A percentile compares a stretch with the other conserved stretches of the same genome.
These are phyloP conservation scores for Luffa aegyptiaca DNA, from an alignment of 306 rosid genomes.

Conservation along the genomic window DNA sequence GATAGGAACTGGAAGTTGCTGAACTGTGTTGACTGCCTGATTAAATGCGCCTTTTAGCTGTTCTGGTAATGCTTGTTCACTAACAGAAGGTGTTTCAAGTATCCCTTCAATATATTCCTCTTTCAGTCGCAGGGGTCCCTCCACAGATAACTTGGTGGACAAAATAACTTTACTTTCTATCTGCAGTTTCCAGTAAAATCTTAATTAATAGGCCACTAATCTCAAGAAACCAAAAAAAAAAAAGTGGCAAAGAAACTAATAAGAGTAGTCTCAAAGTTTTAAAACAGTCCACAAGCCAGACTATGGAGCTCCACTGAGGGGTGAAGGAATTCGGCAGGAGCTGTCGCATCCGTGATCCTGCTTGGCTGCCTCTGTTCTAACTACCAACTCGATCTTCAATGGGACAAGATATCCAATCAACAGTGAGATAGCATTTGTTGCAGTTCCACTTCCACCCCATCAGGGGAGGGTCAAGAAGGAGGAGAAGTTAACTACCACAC, in stretches of 20 bases:
- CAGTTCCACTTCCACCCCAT: neutral
- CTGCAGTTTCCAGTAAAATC: conserved; percentile 34
- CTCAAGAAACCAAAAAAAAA: conserved; percentile 4
- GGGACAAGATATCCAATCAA: neutral
- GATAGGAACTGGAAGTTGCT: conserved; percentile 75
- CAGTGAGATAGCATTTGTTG: neutral
- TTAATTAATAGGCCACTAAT: neutral
- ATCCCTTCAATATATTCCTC: conserved; percentile 85
- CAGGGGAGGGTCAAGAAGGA: neutral
- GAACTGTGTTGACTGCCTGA: conserved; percentile 59
- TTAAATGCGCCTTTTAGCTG: conserved; percentile 83
- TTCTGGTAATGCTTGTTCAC: conserved; percentile 71
- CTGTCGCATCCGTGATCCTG: neutral
- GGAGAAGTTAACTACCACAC: neutral
- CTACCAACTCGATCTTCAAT: neutral
- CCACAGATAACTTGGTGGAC: conserved; percentile 64
- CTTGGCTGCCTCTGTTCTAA: neutral
- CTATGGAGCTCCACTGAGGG: neutral
- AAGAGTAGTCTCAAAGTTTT: neutral
- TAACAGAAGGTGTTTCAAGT: conserved; percentile 60
- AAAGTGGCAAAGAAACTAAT: conserved; percentile 4
- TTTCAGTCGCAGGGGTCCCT: conserved; percentile 91
- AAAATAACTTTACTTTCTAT: conserved; percentile 59
- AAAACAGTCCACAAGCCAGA: neutral
- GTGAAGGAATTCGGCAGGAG: neutral